These are phyloP conservation scores for Zygoascus bituminiphila DNA, from an alignment of 805 yeast species.

Conservation along the genomic window DNA sequence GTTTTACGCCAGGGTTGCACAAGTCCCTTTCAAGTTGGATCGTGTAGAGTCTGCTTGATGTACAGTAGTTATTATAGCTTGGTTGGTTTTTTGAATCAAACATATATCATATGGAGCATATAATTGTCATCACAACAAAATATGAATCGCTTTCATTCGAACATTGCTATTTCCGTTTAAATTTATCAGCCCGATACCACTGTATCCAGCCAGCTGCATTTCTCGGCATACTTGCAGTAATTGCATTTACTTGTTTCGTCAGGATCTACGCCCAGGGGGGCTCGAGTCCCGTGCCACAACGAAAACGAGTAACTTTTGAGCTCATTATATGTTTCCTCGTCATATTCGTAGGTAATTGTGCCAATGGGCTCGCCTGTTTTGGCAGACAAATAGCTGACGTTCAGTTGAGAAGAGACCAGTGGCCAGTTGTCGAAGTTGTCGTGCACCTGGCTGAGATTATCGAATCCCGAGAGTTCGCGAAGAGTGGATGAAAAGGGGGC, in stretches of 20 bases:
- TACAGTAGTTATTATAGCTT: not conserved
- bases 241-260: conserved; percentile 16
- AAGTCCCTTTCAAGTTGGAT: not conserved
- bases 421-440: not conserved
- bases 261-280: conserved; percentile 17
- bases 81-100: too few relatives aligned
- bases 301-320: conserved; percentile 15
- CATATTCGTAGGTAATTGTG: conserved; percentile 11
- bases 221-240: conserved; percentile 9
- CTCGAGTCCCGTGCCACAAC: conserved; percentile 21
- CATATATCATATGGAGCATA: not conserved
- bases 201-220: conserved; percentile 19
- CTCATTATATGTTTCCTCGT: conserved; percentile 8
- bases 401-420: conserved; percentile 6
- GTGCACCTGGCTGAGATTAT: not conserved
- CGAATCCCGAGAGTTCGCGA: not conserved
- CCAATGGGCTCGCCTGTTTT: conserved; percentile 11
- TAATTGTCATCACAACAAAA: too few relatives aligned
- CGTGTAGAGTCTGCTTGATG: not conserved
- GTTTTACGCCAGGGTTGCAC: too few relatives aligned
- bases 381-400: conserved; percentile 13
- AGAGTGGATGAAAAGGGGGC: conserved; percentile 1
- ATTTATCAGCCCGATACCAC: too few relatives aligned
- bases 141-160: too few relatives aligned
- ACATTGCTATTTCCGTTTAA: too few relatives aligned